Base-by-base conservation (phyloP, 768 basidiomycete genomes). In the Pleurotus tuber-regium region DNA sequence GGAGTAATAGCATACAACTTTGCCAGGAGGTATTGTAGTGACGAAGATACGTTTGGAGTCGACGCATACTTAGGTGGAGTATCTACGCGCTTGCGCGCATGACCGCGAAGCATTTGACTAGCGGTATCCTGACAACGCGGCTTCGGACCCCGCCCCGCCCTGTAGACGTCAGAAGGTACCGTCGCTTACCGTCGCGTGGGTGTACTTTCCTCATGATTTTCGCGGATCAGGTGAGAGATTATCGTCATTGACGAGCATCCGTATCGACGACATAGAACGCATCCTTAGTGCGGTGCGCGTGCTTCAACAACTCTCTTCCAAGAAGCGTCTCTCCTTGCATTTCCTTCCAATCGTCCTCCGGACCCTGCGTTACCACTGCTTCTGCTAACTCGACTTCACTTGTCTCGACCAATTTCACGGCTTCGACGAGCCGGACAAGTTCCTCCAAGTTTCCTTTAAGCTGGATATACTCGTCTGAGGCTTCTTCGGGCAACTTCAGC, bases 401-500 rank as follows among this genome's bases (percentile, higher is more conserved):
- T 10, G 76, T 73, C 60, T 72, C 67, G 38, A 86, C 82, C 21
- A 87, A 64, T 64, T 80, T 87, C 47, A 92, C 89, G 2, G 90
- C 90, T 61, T 92, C 89, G 11, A 93, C 90, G 8, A 93, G 73
- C 55, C 75, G 79, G 51, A 92, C 71, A 43, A 93, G 77, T 48
- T 85, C 84, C 57, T 86, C 84, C 55, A 93, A 66, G 55, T 88
- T 83, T 35, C 58, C 54, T 54, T 80, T 85, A 36, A 87, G 68
- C 16, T 65, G 62, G 2, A 62, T 59, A 56, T 84, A 77, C 52
- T 83, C 78, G 4, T 63, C 60, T 0, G 87, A 80, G 30, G 77
- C 80, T 53, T 80, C 72, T 41, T 71, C 63, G 1, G 89, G 91
- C 1, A 88, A 82, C 23, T 77, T 62, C 38, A 93, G 75, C 28